Evolutionary conservation across 2,329 filamentous ascomycete genomes (phyloP).

Genomic region (Ophiocordyceps camponoti-floridani): DNA sequence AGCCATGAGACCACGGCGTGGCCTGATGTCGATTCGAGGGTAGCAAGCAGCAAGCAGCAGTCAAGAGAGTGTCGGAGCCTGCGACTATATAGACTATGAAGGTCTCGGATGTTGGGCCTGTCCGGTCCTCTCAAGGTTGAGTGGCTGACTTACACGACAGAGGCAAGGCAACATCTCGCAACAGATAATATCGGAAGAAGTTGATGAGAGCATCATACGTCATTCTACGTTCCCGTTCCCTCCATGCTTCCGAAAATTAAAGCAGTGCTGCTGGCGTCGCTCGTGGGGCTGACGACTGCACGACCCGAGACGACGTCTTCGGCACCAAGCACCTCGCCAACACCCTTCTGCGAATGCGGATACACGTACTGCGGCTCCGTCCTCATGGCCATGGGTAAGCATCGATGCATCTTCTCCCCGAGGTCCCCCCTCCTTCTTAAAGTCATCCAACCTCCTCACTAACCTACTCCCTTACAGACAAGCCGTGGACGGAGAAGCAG

Average conservation of each 20-base stretch:
- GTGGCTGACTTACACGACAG: not conserved
- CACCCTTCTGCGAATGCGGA: conserved; percentile 20
- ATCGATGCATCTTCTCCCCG: not conserved
- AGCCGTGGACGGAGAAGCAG: conserved; percentile 15
- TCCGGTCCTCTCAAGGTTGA: not conserved
- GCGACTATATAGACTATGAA: not conserved
- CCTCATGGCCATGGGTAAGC: conserved; percentile 17
- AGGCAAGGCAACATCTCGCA: too few species aligned
- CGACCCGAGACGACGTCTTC: not conserved
- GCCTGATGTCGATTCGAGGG: not conserved
- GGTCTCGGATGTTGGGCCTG: not conserved
- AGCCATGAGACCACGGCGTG: not conserved
- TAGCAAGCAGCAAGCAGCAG: not conserved
- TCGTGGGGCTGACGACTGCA: not conserved
- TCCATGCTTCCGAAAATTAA: not conserved
- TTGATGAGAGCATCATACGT: too few species aligned
- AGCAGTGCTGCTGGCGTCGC: not conserved
- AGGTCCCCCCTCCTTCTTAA: not conserved
- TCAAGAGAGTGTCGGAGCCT: too few species aligned
- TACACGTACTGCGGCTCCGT: conserved; percentile 23
- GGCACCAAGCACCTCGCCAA: conserved; percentile 8
- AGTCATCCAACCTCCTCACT: not conserved
- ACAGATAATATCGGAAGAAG: too few species aligned
- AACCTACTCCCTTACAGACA: conserved; percentile 7
- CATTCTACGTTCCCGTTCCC: not conserved